Evolutionary conservation across 225 moss, liverwort and hornwort genomes (phyloP), one percentile per base, ranked within the genome.

Genomic region (Antitrichia curtipendula): DNA sequence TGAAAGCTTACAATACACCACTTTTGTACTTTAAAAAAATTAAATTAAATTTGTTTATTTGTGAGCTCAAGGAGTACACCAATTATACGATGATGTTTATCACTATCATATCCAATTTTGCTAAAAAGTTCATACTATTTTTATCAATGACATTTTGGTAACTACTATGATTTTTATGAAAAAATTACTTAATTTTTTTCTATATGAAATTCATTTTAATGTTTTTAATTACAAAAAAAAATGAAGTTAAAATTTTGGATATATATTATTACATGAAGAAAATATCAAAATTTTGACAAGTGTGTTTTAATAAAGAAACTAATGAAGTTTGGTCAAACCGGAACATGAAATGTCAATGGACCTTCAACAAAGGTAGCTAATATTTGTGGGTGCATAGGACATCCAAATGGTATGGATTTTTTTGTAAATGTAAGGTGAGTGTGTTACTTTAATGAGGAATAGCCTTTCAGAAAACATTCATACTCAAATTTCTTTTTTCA

Each of bases 401-500:
- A 73, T 16, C 10, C 18, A 47, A 47, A 47, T 73, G 7, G 18
- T 29, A 47, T 6, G 6, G 18, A 45, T 45, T 29, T 45, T 45
- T 5, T 10, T 29, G 25, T 9, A 45, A 45, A 29, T 47, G 17
- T 47, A 47, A 45, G 2, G 72, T 10, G 6, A 72, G 45, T 29
- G 41, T 41, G 18, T 72, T 45, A 17, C 28, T 43, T 72, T 24
- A 43, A 45, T 72, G 28, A 27, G 0, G 10, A 45, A 17, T 45
- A 45, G 12, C 10, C 17, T 45, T 71, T 43, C 2, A 28, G 16
- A 45, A 72, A 28, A 45, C 28, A 43, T 16, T 72, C 1, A 1
- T 3, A 9, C 15, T 14, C 9, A 71, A 24, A 70, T 41, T 41
- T 70, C 25, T 1, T 22, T 15, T 0, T 0, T 1, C 0, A 41